Evolutionary conservation across 192 early-diverging fungal species (phyloP).

Genomic region (Dimargaris cristalligena): DNA sequence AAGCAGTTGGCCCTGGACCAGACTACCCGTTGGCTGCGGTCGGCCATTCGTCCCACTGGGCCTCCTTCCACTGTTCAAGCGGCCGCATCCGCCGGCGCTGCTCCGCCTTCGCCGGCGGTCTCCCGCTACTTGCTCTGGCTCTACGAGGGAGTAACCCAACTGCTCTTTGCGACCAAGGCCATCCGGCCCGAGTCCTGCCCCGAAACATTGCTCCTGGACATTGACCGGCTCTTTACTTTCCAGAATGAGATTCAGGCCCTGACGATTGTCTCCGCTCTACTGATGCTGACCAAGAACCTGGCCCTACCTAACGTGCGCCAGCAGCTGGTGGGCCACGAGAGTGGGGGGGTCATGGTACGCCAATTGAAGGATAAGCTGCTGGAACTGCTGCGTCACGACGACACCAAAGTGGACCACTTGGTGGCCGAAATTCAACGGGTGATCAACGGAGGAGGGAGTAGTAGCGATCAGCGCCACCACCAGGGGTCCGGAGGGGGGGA

Average conservation of each 20-base stretch:
- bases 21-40: conserved; percentile 44
- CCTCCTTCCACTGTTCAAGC: conserved; percentile 5
- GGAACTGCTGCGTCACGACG: not conserved
- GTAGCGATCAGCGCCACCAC: not conserved
- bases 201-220: conserved; percentile 55
- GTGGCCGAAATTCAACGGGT: not conserved
- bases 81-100: not conserved
- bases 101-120: not conserved
- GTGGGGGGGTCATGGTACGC: not conserved
- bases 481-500: not conserved
- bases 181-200: conserved; percentile 28
- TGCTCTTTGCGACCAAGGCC: conserved; percentile 29
- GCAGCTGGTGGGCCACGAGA: not conserved
- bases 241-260: conserved; percentile 61
- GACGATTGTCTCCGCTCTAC: conserved; percentile 42
- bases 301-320: conserved; percentile 2
- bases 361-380: not conserved
- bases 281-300: conserved; percentile 53
- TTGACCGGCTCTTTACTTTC: conserved; percentile 35
- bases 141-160: conserved; percentile 30
- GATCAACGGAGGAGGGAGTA: not conserved
- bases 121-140: conserved; percentile 30
- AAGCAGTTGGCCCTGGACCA: conserved; percentile 26
- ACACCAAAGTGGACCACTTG: not conserved
- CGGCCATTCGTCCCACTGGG: conserved; percentile 16